These are phyloP conservation scores for Puccinia hordei DNA, from an alignment of 1,284 basidiomycete species.

Conservation along the genomic window DNA sequence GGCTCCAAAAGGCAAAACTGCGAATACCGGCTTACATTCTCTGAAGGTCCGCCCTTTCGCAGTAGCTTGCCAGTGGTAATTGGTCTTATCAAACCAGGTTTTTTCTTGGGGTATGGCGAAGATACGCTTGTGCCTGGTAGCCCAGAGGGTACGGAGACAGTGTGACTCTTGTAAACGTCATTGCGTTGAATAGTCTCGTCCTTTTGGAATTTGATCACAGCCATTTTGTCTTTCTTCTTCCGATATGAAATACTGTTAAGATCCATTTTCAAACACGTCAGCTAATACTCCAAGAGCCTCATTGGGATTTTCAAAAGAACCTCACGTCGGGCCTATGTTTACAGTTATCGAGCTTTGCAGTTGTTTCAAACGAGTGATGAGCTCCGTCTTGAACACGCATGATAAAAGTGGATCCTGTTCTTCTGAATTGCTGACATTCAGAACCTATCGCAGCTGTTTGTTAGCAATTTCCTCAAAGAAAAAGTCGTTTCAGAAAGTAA, in stretches of 20 bases:
- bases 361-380: constrained; percentile 78
- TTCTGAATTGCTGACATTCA: constrained; percentile 75
- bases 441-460: constrained; percentile 60
- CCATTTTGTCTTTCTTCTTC: constrained; percentile 97
- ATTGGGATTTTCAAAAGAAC: constrained; percentile 47
- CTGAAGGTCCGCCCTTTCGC: constrained; percentile 70
- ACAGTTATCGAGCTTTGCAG: constrained; percentile 75
- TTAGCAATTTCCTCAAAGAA: constrained; percentile 7
- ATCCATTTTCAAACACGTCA: background rate
- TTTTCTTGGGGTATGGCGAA: constrained; percentile 79
- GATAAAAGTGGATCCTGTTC: constrained; percentile 94
- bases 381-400: constrained; percentile 94
- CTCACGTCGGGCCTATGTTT: constrained; percentile 74
- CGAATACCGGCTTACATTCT: constrained; percentile 62
- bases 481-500: background rate
- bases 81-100: constrained; percentile 77
- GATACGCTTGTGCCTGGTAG: constrained; percentile 80
- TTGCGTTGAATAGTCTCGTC: constrained; percentile 81
- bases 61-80: constrained; percentile 82
- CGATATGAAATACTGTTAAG: constrained; percentile 73
- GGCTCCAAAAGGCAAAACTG: constrained; percentile 54
- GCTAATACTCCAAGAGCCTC: background rate
- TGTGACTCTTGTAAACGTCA: constrained; percentile 91
- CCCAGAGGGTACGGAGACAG: constrained; percentile 82
- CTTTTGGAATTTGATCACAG: constrained; percentile 82